These are phyloP conservation scores for Phytophthora agathidicida DNA, from an alignment of 352 stramenopile genomes.

Conservation along the genomic window DNA sequence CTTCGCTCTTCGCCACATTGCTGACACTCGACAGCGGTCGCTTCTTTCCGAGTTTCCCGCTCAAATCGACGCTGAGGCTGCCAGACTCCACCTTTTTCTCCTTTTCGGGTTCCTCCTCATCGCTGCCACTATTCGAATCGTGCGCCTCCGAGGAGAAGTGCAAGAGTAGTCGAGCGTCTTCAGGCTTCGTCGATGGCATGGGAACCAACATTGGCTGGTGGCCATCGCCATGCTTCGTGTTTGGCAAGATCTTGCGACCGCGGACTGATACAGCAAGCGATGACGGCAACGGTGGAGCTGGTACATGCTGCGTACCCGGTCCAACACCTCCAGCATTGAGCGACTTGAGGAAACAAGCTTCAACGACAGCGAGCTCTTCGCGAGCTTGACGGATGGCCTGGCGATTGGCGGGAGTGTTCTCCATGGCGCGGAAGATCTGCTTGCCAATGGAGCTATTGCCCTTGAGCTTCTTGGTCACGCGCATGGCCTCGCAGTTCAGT, in stretches of 20 bases:
- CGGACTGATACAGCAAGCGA: constrained; percentile 39
- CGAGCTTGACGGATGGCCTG: constrained; percentile 56
- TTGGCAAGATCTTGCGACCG: constrained; percentile 43
- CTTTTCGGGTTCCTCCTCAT: constrained; percentile 31
- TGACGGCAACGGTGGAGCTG: constrained; percentile 13
- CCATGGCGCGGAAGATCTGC: constrained; percentile 85
- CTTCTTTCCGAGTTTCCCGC: constrained; percentile 64
- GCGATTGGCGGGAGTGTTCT: constrained; percentile 64
- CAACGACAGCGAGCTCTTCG: constrained; percentile 63
- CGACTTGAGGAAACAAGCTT: constrained; percentile 78
- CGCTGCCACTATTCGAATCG: constrained; percentile 40
- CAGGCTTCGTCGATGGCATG: constrained; percentile 45
- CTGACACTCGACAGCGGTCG: constrained; percentile 44
- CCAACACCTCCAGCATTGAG: constrained; percentile 43
- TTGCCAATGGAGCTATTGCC: constrained; percentile 90
- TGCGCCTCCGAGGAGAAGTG: constrained; percentile 79
- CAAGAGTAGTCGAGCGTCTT: constrained; percentile 78
- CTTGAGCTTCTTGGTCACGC: constrained; percentile 91
- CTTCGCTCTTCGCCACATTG: constrained; percentile 8
- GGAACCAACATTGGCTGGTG: constrained; percentile 16
- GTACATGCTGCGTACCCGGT: constrained; percentile 14
- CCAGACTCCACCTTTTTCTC: constrained; percentile 15
- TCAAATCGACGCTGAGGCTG: constrained; percentile 38
- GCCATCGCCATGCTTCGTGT: constrained; percentile 22
- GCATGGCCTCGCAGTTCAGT: constrained; percentile 89